Base-by-base conservation (phyloP, 352 stramenopile genomes). In the Phytophthora lateralis region DNA sequence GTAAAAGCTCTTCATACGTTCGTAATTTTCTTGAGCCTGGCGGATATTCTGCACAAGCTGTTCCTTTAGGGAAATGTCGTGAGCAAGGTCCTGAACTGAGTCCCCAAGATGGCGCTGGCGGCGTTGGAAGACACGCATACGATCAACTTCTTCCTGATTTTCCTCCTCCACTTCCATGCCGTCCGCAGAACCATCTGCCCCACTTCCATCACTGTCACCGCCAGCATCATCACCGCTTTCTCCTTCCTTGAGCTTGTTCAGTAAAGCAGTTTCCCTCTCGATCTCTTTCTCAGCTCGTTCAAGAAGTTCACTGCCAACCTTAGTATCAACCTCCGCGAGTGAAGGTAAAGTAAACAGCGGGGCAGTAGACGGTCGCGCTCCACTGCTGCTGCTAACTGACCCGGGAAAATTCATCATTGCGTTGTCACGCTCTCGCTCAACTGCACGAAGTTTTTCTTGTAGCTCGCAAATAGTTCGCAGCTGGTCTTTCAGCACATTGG, bases 21-120 rank as follows among this genome's bases (percentile, higher is more conserved):
- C 85, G 53, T 92, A 96, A 42, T 91, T 91, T 63, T 91, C 84
- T 66, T 93, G 81, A 9, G 80, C 74, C 32, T 89, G 75, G 1
- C 81, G 80, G 51, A 96, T 84, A 39, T 89, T 91, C 27, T 91
- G 78, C 8, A 95, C 74, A 14, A 96, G 76, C 18, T 95, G 82
- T 60, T 96, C 85, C 47, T 96, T 96, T 17, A 95, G 55, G 7
- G 88, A 92, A 62, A 96, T 96, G 30, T 95, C 81, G 30, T 91
- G 82, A 26, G 82, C 75, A 18, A 96, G 58, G 43, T 93, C 85
- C 48, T 93, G 75, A 5, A 95, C 85, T 3, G 80, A 90, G 30
- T 93, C 82, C 12, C 88, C 85, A 20, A 96, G 63, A 37, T 93
- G 81, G 9, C 80, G 78, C 46, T 96, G 88, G 3, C 85, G 82